Conservation (phyloP, 345 rosid genomes). For the Corchorus capsularis region DNA sequence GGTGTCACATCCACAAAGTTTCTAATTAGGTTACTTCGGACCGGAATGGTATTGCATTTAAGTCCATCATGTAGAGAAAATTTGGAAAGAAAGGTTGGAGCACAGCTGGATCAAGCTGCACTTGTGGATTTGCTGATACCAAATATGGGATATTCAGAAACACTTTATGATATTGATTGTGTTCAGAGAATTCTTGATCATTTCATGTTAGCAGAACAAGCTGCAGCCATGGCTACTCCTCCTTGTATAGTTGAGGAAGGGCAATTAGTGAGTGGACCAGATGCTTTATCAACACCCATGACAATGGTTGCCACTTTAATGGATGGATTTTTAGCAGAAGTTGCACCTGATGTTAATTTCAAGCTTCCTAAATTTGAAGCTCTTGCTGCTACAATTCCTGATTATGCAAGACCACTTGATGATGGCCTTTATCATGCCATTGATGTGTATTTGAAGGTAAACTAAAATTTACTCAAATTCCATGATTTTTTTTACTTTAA, state of each 20-base stretch:
- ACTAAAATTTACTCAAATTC: neutral
- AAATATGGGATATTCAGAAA: conserved; percentile 57
- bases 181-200: conserved; percentile 67
- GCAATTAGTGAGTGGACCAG: conserved; percentile 36
- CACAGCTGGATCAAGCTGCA: conserved; percentile 63
- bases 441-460: conserved; percentile 74
- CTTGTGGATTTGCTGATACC: conserved; percentile 68
- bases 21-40: conserved; percentile 63
- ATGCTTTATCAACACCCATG: conserved; percentile 46
- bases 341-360: conserved; percentile 70
- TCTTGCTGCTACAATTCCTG: conserved; percentile 64
- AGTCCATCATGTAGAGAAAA: conserved; percentile 53
- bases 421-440: conserved; percentile 78
- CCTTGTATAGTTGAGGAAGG: conserved; percentile 48
- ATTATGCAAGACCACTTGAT: conserved; percentile 64
- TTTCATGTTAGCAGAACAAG: conserved; percentile 50
- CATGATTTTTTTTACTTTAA: neutral
- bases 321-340: conserved; percentile 70
- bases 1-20: conserved; percentile 61
- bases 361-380: conserved; percentile 62
- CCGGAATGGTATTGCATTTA: conserved; percentile 56
- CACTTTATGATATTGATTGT: conserved; percentile 65
- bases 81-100: conserved; percentile 61
- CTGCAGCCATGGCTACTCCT: conserved; percentile 38
- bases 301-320: conserved; percentile 59